Conservation (phyloP, 331 rosid genomes). For the Malus hybrid region DNA sequence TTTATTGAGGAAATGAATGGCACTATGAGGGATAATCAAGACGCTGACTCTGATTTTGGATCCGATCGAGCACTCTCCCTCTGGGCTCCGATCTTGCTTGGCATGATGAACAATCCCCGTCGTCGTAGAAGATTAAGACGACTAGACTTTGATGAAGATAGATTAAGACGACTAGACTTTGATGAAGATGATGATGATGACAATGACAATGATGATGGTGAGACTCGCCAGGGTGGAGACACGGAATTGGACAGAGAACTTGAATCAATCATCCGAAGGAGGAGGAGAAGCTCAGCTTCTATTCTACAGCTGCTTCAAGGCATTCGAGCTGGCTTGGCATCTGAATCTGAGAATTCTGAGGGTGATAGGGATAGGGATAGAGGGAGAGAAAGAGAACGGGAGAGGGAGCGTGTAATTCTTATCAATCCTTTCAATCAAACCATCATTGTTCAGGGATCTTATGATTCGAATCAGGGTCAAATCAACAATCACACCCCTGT, state of each 20-base stretch:
- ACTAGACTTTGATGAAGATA: slow-evolving; percentile 25
- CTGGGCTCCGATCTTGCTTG: slow-evolving; percentile 70
- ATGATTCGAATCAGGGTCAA: slow-evolving; percentile 14
- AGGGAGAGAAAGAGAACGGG: slow-evolving; percentile 24
- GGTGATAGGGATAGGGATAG: slow-evolving; percentile 26
- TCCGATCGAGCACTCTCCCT: slow-evolving; percentile 61
- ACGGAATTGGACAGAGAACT: slow-evolving; percentile 36
- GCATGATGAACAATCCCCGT: slow-evolving; percentile 60
- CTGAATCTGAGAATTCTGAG: slow-evolving; percentile 42
- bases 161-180: slow-evolving; percentile 34
- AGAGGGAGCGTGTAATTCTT: slow-evolving; percentile 49
- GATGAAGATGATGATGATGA: slow-evolving; percentile 27
- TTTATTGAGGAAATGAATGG: slow-evolving; percentile 45
- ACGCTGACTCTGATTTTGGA: slow-evolving; percentile 38
- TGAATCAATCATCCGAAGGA: slow-evolving; percentile 49
- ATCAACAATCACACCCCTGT: slow-evolving; percentile 27
- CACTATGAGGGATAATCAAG: slow-evolving; percentile 17
- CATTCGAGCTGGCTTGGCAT: slow-evolving; percentile 51
- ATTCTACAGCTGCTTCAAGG: slow-evolving; percentile 63
- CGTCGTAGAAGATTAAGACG: slow-evolving; percentile 46
- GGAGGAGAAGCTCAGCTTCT: slow-evolving; percentile 57
- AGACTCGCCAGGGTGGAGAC: slow-evolving; percentile 19
- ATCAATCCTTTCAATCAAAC: slow-evolving; percentile 64
- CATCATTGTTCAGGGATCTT: slow-evolving; percentile 33
- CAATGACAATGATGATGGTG: slow-evolving; percentile 14